Conservation (phyloP, 257 asterid genomes). For the Solanum sejunctum region DNA sequence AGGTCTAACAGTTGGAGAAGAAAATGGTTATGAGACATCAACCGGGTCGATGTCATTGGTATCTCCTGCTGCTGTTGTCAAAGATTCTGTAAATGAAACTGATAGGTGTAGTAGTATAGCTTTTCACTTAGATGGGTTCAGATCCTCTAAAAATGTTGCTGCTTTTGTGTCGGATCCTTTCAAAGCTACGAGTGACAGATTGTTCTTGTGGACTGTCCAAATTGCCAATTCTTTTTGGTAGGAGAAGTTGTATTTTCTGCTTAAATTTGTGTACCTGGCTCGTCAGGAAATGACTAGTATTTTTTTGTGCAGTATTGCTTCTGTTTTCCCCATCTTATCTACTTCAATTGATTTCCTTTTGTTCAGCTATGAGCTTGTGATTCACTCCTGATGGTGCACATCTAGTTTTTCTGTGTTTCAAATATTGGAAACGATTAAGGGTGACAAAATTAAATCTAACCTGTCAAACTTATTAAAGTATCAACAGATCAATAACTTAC, state of each 20-base stretch:
- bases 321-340: background rate
- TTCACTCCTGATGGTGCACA: background rate
- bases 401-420: background rate
- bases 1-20: constrained; percentile 81
- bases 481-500: no score
- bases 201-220: background rate
- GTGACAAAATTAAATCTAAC: no score
- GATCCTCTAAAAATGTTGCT: background rate
- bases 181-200: background rate
- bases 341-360: background rate
- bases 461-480: no score
- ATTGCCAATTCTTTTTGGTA: background rate
- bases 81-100: background rate
- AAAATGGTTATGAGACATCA: constrained; percentile 57
- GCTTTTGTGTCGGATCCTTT: no score
- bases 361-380: background rate
- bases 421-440: no score
- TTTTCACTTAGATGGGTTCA: background rate
- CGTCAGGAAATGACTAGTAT: background rate
- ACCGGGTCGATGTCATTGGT: background rate
- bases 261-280: background rate
- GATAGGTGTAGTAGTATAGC: background rate
- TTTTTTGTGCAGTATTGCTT: background rate
- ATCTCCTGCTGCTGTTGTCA: background rate
- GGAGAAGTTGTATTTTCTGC: background rate